Evolutionary conservation across 139 green algal genomes (phyloP).

Genomic region (Deuterostichococcus epilithicus): DNA sequence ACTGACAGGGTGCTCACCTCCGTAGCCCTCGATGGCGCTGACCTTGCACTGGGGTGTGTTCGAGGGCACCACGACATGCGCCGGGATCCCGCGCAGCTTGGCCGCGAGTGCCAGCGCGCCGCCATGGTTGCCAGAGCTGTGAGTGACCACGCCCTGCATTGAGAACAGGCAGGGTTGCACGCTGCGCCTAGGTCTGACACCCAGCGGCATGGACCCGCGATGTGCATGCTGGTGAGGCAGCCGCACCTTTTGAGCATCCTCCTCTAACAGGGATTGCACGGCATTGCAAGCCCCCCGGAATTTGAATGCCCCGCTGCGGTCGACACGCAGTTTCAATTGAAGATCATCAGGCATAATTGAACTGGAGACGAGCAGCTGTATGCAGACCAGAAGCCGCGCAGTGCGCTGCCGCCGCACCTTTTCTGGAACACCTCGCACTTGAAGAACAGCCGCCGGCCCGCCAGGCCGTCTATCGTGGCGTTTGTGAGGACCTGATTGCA

Average conservation of each 20-base stretch:
- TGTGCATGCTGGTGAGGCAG: too few species aligned
- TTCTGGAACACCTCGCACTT: constrained; percentile 71
- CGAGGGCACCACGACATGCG: constrained; percentile 67
- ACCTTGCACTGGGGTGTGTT: constrained; percentile 64
- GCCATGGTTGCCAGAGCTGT: constrained; percentile 73
- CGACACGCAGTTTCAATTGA: neutral
- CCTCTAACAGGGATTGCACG: constrained; percentile 47
- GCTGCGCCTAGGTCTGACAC: too few species aligned
- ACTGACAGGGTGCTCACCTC: constrained; percentile 40
- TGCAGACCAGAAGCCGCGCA: neutral
- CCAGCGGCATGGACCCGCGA: too few species aligned
- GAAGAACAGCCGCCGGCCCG: constrained; percentile 47
- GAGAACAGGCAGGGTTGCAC: too few species aligned
- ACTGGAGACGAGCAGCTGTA: neutral
- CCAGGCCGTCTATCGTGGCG: constrained; percentile 30
- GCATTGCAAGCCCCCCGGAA: constrained; percentile 66
- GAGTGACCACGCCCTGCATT: constrained; percentile 54
- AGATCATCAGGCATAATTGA: neutral
- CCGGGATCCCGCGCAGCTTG: constrained; percentile 51
- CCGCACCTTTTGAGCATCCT: constrained; percentile 28
- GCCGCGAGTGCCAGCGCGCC: constrained; percentile 51
- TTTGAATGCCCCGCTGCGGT: constrained; percentile 58
- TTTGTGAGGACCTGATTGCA: constrained; percentile 36
- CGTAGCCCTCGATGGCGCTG: constrained; percentile 54
- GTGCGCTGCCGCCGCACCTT: neutral